Evolutionary conservation across 345 rosid genomes (phyloP), one percentile per base, ranked within the genome.

Genomic region (Populus nigra): DNA sequence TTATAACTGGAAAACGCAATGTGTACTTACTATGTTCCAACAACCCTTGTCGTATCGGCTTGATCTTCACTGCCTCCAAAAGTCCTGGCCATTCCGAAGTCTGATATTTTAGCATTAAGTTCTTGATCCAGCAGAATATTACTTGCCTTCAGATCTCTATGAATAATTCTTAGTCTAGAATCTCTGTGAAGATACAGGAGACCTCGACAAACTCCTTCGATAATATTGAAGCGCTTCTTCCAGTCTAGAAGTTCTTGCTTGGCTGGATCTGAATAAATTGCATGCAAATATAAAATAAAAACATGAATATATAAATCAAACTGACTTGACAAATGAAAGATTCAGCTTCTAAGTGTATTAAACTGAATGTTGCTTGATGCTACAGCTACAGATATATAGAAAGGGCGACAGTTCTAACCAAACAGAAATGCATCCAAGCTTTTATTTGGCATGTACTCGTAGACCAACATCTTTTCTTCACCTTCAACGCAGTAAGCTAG

Each of bases 51-150:
- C 0, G 82, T 83, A n/a, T 79, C 70, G 23, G 68, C 85, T 65
- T 57, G 76, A 36, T 76, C 80, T 77, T 81, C 57, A 65, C 70
- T 71, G 13, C 72, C 72, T 55, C 55, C 73, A 47, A 81, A 84
- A 49, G 66, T 81, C 39, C 82, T 79, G 12, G 85, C 87, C 84
- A 82, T 86, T 20, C 85, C 87, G 73, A 84, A 86, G 20, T 84
- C 84, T 41, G 84, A 82, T 69, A 82, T 78, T 29, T 82, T 86
- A 1, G 84, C 81, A n/a, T 73, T 84, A 29, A 74, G 65, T 9
- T 74, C 83, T 23, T 81, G 53, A 29, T 83, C 80, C 11, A 83
- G 59, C 65, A 86, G 72, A 39, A 86, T 53, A 7, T 86, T 83
- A 63, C 86, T 73, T 23, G 82, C 68, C 50, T 85, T 81, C 7